These are phyloP conservation scores for Carex scoparia DNA, from an alignment of 176 grass and related monocot genomes.

Conservation along the genomic window DNA sequence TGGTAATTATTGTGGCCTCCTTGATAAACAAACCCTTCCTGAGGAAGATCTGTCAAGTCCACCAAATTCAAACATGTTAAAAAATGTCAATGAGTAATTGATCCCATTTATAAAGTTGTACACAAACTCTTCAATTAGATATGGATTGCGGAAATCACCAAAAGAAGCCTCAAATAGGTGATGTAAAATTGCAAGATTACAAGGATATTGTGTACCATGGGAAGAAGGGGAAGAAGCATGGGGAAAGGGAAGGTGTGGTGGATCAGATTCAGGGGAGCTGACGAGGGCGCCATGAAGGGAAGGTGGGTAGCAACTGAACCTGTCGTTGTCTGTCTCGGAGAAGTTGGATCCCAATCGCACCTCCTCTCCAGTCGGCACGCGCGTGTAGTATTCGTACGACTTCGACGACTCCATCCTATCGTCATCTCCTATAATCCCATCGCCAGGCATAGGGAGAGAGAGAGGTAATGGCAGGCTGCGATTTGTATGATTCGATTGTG, in stretches of 20 bases:
- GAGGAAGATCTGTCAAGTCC: slow-evolving; percentile 44
- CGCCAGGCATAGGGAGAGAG: too few relatives aligned
- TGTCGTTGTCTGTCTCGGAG: background rate
- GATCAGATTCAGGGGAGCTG: slow-evolving; percentile 25
- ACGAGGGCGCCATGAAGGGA: slow-evolving; percentile 59
- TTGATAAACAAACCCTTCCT: slow-evolving; percentile 40
- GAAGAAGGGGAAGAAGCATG: slow-evolving; percentile 11
- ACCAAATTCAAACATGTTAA: slow-evolving; percentile 10
- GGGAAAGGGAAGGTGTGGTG: background rate
- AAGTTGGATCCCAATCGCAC: slow-evolving; percentile 27
- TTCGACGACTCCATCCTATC: too few relatives aligned
- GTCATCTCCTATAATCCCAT: too few relatives aligned
- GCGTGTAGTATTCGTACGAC: too few relatives aligned
- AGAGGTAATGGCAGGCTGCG: too few relatives aligned
- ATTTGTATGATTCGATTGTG: too few relatives aligned
- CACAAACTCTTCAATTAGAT: background rate
- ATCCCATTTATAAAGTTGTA: background rate
- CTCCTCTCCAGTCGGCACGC: slow-evolving; percentile 30
- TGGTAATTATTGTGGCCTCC: slow-evolving; percentile 34
- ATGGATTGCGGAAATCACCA: background rate
- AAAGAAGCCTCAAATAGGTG: background rate
- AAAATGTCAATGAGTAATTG: background rate
- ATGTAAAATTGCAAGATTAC: background rate
- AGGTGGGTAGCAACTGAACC: slow-evolving; percentile 43
- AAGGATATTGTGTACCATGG: background rate